Evolutionary conservation across 352 stramenopile species (phyloP), one percentile per base, ranked within the genome.

Genomic region (Blastocystis sp.): DNA sequence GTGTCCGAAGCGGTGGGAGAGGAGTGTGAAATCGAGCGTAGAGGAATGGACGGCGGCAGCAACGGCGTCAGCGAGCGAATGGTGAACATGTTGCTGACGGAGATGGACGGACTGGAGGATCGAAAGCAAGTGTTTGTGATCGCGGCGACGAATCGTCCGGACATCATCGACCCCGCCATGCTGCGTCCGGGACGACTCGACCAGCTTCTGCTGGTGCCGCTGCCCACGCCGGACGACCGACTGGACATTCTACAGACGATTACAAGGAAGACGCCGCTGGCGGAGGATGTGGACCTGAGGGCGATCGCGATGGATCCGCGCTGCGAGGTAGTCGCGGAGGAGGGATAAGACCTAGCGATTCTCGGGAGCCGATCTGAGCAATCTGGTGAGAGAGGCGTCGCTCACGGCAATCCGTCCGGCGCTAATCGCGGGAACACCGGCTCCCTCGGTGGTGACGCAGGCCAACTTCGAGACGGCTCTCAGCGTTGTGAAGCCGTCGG

Each of bases 151-250:
- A 97, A 97, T 88, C 91, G 95, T 32, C 95, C 96, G 0, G 96
- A 98, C 86, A 95, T 99, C 57, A 98, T 99, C 84, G 96, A 99
- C 89, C 94, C 96, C 21, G 96, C 96, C 48, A 98, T 99, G 94
- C 90, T 99, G 76, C 91, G 96, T 84, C 96, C 96, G 65, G 96
- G 96, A 3, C 93, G 96, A 48, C 90, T 99, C 8, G 96, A 99
- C 88, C 98, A 98, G 87, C 90, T 99, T 16, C 89, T 99, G 0
- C 98, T 98, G 89, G 96, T 99, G 59, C 94, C 95, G 27, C 89
- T 99, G 63, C 96, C 96, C 0, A 89, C 90, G 21, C 88, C 93
- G 0, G 85, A 91, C 36, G 92, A 95, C 87, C 87, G 93, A 27
- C 88, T 91, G 27, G 89, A 89, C 18, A 99, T 99, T 88, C 89